Evolutionary conservation across 2,329 filamentous ascomycete species (phyloP).

Genomic region (Pezicula rhizophila): DNA sequence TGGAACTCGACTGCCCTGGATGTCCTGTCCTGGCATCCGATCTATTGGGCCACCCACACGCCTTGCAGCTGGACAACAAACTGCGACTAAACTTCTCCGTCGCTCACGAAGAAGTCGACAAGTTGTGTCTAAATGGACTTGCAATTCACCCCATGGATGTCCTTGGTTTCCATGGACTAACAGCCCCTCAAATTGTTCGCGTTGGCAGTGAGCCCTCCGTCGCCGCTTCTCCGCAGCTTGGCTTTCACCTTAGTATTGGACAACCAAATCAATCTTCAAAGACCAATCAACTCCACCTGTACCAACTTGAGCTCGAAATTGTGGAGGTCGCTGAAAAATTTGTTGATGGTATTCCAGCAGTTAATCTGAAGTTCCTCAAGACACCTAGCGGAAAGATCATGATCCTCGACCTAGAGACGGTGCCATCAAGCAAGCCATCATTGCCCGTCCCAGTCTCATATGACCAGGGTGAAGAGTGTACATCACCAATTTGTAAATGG

Average conservation of each 20-base stretch:
- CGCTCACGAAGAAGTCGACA: constrained; percentile 38
- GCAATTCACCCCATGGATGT: constrained; percentile 48
- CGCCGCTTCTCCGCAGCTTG: constrained; percentile 20
- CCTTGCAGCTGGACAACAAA: constrained; percentile 15
- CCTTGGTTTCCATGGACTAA: constrained; percentile 35
- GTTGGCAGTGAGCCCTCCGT: constrained; percentile 19
- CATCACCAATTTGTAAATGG: constrained; percentile 49
- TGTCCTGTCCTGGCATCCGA: constrained; percentile 39
- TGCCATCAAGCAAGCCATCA: constrained; percentile 18
- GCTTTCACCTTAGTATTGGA: constrained; percentile 22
- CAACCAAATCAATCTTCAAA: constrained; percentile 40
- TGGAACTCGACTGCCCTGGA: constrained; percentile 47
- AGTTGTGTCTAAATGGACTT: constrained; percentile 52
- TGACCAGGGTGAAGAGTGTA: constrained; percentile 30
- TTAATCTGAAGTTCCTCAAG: constrained; percentile 58
- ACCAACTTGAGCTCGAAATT: constrained; percentile 51
- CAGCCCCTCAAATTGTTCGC: constrained; percentile 39
- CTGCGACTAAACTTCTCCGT: constrained; percentile 51
- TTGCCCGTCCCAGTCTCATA: constrained; percentile 22
- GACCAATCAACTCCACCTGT: constrained; percentile 44
- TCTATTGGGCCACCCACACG: constrained; percentile 20
- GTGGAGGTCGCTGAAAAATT: constrained; percentile 53
- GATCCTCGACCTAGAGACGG: constrained; percentile 41
- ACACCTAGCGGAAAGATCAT: constrained; percentile 47
- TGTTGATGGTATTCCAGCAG: constrained; percentile 45